Conservation (phyloP, 352 stramenopile species). For the Pythium brassicae region DNA sequence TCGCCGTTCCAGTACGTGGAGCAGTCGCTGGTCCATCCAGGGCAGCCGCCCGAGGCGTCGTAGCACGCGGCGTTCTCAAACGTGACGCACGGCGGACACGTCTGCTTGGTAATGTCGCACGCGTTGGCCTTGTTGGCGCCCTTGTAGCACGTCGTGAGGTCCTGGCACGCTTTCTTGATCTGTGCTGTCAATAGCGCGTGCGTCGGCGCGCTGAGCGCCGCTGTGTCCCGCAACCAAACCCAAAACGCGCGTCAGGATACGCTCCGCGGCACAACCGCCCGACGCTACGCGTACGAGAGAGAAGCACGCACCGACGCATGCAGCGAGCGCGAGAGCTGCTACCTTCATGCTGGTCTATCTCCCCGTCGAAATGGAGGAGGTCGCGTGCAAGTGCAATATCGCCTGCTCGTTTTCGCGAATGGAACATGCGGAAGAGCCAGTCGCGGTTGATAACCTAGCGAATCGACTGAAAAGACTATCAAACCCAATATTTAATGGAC, state of each 20-base stretch:
- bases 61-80: constrained; percentile 31
- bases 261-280: background rate
- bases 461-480: too few species aligned
- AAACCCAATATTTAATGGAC: too few species aligned
- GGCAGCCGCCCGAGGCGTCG: constrained; percentile 15
- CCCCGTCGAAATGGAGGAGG: background rate
- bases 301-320: constrained; percentile 10
- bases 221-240: background rate
- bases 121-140: constrained; percentile 5
- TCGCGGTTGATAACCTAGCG: too few species aligned
- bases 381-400: too few species aligned
- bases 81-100: constrained; percentile 31
- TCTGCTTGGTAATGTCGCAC: constrained; percentile 19
- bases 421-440: background rate
- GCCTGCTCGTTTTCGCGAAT: too few species aligned
- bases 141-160: constrained; percentile 27
- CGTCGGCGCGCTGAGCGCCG: background rate
- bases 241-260: background rate
- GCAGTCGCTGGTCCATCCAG: constrained; percentile 28
- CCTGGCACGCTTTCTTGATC: constrained; percentile 17
- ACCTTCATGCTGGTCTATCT: constrained; percentile 9
- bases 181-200: constrained; percentile 1
- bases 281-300: too few species aligned
- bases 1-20: constrained; percentile 11
- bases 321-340: constrained; percentile 7